Percentiles rank a stretch among this genome's conserved stretches.
Conservation (phyloP, 2,329 filamentous ascomycete genomes). For the Stemphylium beticola region DNA sequence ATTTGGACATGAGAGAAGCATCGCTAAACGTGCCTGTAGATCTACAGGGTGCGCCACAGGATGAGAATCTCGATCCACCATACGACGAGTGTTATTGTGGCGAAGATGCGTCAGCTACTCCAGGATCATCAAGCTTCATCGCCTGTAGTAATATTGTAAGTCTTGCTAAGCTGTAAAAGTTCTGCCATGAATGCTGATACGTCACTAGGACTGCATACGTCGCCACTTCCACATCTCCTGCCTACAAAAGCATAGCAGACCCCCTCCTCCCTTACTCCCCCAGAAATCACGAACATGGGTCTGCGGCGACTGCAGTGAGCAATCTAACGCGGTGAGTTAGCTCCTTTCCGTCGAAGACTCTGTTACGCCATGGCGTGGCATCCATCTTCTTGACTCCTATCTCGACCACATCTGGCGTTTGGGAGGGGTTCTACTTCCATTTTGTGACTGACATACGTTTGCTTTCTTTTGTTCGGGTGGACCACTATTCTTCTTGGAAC, state of each 20-base stretch:
- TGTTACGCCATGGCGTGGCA: too few species aligned
- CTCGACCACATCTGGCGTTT: too few species aligned
- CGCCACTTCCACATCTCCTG: slow-evolving; percentile 30
- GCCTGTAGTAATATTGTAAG: slow-evolving; percentile 27
- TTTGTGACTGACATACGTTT: too few species aligned
- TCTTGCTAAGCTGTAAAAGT: neutral
- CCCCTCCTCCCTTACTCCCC: neutral
- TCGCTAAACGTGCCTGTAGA: neutral
- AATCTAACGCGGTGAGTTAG: neutral
- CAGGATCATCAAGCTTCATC: slow-evolving; percentile 9
- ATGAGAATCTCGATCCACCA: slow-evolving; percentile 8
- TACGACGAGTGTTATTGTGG: slow-evolving; percentile 29
- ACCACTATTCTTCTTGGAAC: too few species aligned
- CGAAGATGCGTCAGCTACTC: slow-evolving; percentile 19
- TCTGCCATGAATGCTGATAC: neutral
- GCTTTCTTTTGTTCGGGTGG: too few species aligned
- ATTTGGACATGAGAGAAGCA: slow-evolving; percentile 20
- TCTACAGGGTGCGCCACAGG: neutral
- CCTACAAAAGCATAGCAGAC: slow-evolving; percentile 12
- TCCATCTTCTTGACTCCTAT: too few species aligned
- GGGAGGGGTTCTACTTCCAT: too few species aligned
- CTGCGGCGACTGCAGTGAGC: slow-evolving; percentile 14
- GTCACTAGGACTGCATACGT: slow-evolving; percentile 27
- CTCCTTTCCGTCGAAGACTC: neutral
- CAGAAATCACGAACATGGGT: slow-evolving; percentile 9